Conservation (phyloP, 2,329 filamentous ascomycete genomes). For the Ophiocordyceps unilateralis region DNA sequence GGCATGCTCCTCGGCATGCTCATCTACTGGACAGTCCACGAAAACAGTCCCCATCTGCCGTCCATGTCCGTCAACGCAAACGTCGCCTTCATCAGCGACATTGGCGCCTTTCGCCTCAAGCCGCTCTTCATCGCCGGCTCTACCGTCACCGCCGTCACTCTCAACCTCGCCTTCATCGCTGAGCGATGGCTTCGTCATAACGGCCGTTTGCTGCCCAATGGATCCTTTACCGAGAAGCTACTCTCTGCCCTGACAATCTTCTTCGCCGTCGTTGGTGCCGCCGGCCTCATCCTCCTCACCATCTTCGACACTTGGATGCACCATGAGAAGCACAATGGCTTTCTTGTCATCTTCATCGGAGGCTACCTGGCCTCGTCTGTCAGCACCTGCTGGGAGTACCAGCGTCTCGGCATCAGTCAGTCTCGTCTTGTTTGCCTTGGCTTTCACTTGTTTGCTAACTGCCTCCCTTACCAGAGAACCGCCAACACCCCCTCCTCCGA, state of each 20-base stretch:
- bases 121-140: constrained; percentile 64
- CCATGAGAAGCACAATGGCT: constrained; percentile 50
- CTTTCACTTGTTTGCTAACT: neutral
- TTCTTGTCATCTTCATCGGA: constrained; percentile 66
- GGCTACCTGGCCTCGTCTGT: constrained; percentile 77
- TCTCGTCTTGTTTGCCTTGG: constrained; percentile 4
- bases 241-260: constrained; percentile 44
- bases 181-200: constrained; percentile 76
- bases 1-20: constrained; percentile 53
- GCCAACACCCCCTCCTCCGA: constrained; percentile 54
- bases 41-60: constrained; percentile 34
- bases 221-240: constrained; percentile 42
- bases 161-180: constrained; percentile 63
- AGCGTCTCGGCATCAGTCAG: constrained; percentile 59
- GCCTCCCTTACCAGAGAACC: constrained; percentile 35
- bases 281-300: constrained; percentile 64
- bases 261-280: constrained; percentile 57
- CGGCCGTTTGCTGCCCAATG: constrained; percentile 62
- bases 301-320: constrained; percentile 73
- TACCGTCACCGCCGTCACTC: constrained; percentile 54
- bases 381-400: constrained; percentile 81
- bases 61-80: constrained; percentile 40
- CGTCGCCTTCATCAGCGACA: constrained; percentile 59
- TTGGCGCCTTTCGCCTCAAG: constrained; percentile 45
- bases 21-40: constrained; percentile 47